Evolutionary conservation across 768 basidiomycete species (phyloP).

Genomic region (Mrakia hoshinonis): DNA sequence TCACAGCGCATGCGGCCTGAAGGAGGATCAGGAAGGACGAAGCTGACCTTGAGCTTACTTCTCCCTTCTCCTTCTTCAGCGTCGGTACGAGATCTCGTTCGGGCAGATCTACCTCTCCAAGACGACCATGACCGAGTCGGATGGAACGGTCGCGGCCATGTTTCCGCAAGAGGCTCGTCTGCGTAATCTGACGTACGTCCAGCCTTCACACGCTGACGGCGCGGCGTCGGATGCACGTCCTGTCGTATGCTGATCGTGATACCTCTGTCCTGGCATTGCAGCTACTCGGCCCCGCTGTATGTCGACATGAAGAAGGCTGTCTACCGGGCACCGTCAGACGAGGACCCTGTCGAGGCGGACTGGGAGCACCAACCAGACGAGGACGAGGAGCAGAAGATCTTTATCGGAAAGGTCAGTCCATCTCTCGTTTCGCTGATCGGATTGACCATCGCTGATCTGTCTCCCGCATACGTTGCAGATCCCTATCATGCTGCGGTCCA

Average conservation of each 20-base stretch:
- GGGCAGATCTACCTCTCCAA: slow-evolving; percentile 95
- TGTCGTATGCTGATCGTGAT: not conserved
- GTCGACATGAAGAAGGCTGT: slow-evolving; percentile 90
- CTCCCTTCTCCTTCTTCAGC: slow-evolving; percentile 40
- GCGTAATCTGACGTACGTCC: slow-evolving; percentile 66
- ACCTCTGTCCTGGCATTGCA: slow-evolving; percentile 1
- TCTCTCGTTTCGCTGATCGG: too few relatives aligned
- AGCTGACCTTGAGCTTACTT: not conserved
- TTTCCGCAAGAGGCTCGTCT: slow-evolving; percentile 95
- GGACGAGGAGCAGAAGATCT: slow-evolving; percentile 59
- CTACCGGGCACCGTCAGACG: slow-evolving; percentile 55
- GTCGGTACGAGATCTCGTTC: slow-evolving; percentile 94
- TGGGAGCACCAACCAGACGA: slow-evolving; percentile 46
- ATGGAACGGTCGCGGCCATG: slow-evolving; percentile 84
- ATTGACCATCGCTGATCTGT: not conserved
- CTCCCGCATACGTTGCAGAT: slow-evolving; percentile 49
- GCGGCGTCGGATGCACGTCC: not conserved
- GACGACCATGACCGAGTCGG: slow-evolving; percentile 88
- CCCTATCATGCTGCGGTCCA: slow-evolving; percentile 93
- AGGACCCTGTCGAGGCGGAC: slow-evolving; percentile 68
- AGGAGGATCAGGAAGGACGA: not conserved
- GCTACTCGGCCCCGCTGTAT: slow-evolving; percentile 85
- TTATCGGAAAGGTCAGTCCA: slow-evolving; percentile 74
- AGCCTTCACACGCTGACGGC: not conserved
- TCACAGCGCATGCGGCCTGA: too few relatives aligned